These are phyloP conservation scores for Pisolithus sp. DNA, from an alignment of 768 basidiomycete species.

Conservation along the genomic window DNA sequence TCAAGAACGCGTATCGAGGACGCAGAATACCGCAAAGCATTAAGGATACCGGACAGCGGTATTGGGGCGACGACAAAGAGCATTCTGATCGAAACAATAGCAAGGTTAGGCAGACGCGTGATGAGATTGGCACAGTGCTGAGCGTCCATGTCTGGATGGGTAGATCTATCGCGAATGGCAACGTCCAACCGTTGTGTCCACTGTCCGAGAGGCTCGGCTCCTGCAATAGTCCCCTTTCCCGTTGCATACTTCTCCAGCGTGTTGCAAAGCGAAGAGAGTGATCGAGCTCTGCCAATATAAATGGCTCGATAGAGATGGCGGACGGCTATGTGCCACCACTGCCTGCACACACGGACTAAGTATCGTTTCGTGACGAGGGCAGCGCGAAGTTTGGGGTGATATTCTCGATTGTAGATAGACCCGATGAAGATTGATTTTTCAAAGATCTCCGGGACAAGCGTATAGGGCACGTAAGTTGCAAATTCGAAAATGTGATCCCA, in stretches of 20 bases:
- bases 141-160: neutral
- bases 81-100: conserved; percentile 15
- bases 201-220: conserved; percentile 13
- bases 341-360: conserved; percentile 25
- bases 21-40: conserved; percentile 12
- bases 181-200: conserved; percentile 22
- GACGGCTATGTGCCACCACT: conserved; percentile 22
- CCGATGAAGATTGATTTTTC: conserved; percentile 9
- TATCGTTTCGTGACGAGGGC: conserved; percentile 21
- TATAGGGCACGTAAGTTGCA: conserved; percentile 15
- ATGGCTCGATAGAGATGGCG: conserved; percentile 20
- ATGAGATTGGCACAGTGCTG: conserved; percentile 9
- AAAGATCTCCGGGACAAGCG: conserved; percentile 20
- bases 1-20: conserved; percentile 17
- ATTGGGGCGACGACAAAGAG: neutral
- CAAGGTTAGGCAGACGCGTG: conserved; percentile 11
- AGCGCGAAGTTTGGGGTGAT: conserved; percentile 5
- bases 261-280: conserved; percentile 13
- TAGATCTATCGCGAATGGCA: conserved; percentile 12
- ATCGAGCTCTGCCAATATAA: conserved; percentile 14
- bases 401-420: neutral
- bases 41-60: conserved; percentile 4
- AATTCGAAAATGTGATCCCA: conserved; percentile 20
- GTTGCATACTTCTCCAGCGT: conserved; percentile 8
- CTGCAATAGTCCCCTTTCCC: conserved; percentile 7